Evolutionary conservation across 1,139 yeast species (phyloP).

Genomic region (Saccharomyces uvarum): DNA sequence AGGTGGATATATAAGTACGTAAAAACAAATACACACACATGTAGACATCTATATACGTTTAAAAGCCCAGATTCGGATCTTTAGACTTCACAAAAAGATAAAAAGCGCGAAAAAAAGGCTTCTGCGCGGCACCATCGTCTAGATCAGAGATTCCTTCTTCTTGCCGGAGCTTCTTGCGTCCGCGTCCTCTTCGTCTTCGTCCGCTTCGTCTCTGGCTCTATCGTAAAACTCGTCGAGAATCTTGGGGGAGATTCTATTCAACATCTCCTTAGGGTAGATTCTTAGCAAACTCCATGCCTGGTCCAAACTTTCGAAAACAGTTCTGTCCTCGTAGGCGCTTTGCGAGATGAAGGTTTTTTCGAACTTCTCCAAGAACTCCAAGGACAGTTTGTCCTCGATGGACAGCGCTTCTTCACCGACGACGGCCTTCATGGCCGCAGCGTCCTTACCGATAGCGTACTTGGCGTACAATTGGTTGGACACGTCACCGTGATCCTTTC

Average conservation of each 20-base stretch:
- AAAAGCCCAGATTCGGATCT: background rate
- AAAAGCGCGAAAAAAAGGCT: background rate
- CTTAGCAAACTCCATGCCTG: slow-evolving; percentile 97
- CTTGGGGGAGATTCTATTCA: slow-evolving; percentile 97
- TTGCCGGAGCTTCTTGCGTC: slow-evolving; percentile 11
- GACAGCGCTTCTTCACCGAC: slow-evolving; percentile 99
- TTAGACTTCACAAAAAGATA: background rate
- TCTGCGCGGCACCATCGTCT: background rate
- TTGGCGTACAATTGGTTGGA: slow-evolving; percentile 97
- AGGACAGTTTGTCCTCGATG: slow-evolving; percentile 91
- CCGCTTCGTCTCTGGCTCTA: slow-evolving; percentile 67
- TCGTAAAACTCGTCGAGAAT: slow-evolving; percentile 91
- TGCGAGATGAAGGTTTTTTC: slow-evolving; percentile 92
- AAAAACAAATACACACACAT: background rate
- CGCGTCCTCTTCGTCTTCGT: slow-evolving; percentile 38
- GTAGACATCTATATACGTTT: background rate
- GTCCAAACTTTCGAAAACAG: slow-evolving; percentile 89
- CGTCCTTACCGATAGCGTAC: slow-evolving; percentile 99
- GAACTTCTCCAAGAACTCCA: slow-evolving; percentile 94
- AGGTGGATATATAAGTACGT: background rate
- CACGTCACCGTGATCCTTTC: slow-evolving; percentile 99
- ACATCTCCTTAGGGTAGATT: slow-evolving; percentile 97
- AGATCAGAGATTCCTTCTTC: slow-evolving; percentile 28
- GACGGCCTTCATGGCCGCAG: slow-evolving; percentile 99
- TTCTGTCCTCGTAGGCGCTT: slow-evolving; percentile 94